Evolutionary conservation across 2,329 filamentous ascomycete species (phyloP).

Genomic region (Fusarium cicatricum): DNA sequence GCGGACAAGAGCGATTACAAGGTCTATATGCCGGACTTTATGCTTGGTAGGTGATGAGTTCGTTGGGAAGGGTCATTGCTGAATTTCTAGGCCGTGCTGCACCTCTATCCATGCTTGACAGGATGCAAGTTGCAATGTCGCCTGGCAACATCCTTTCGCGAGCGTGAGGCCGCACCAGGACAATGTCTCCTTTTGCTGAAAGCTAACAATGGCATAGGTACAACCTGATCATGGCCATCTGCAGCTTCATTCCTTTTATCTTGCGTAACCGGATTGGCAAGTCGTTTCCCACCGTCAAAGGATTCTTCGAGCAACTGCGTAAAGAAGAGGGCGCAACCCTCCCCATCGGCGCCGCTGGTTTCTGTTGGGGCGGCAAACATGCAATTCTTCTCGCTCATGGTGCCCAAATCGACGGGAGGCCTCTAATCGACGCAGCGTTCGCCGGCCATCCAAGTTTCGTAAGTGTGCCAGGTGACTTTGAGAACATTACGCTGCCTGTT

Average conservation of each 20-base stretch:
- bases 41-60: conserved; percentile 46
- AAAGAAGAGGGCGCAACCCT: conserved; percentile 42
- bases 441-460: neutral
- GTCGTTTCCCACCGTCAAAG: conserved; percentile 46
- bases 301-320: conserved; percentile 50
- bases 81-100: conserved; percentile 41
- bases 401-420: neutral
- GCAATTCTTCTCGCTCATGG: conserved; percentile 57
- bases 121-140: conserved; percentile 38
- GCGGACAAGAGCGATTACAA: conserved; percentile 58
- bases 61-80: neutral
- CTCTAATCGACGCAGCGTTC: conserved; percentile 1
- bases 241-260: conserved; percentile 45
- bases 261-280: conserved; percentile 43
- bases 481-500: neutral
- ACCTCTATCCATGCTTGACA: conserved; percentile 43
- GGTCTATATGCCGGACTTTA: conserved; percentile 66
- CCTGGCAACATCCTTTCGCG: conserved; percentile 39
- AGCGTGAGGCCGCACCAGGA: conserved; percentile 37
- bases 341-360: conserved; percentile 62
- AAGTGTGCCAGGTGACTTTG: neutral
- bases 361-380: conserved; percentile 71
- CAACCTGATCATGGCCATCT: conserved; percentile 37
- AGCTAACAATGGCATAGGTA: conserved; percentile 31
- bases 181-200: neutral